Base-by-base conservation (phyloP, 1,284 basidiomycete genomes). In the Trametes polyzona region DNA sequence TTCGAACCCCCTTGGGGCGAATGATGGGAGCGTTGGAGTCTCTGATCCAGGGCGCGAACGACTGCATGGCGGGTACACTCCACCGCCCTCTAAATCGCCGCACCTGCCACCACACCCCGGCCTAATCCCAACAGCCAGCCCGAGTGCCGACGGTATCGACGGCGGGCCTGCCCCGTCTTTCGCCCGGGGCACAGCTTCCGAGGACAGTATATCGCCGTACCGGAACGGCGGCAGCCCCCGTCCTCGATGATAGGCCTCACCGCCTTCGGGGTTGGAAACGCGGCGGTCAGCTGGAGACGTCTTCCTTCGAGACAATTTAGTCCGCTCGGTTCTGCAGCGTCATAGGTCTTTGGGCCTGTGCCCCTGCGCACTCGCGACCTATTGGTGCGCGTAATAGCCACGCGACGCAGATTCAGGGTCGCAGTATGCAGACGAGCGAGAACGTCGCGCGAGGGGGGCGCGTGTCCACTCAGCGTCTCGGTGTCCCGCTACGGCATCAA, bases 141-240 rank as follows among this genome's bases (percentile, higher is more conserved):
- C 3, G 5, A 35, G n/a, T 19, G 24, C 19, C 33, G 26, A n/a
- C 33, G 23, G 46, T 47, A 37, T 32, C 47, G 19, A 14, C 37
- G 19, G 16, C 27, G 41, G 14, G 23, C 16, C 5, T 14, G 14
- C 19, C 26, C 17, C 17, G 21, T 16, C 19, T 9, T 29, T 12
- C 27, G 16, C 37, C 17, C 88, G 87, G 61, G 69, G 91, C 55
- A 78, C 80, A 26, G 75, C 92, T 41, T 83, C 84, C 26, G 81
- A 84, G 58, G 71, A 84, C 51, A 90, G 87, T 65, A 90, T 1
- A 82, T 91, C 55, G 91, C 88, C 6, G 78, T 90, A 47, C 90
- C 90, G 2, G 90, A n/a, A n/a, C 90, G 4, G 40, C 23, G 14
- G 74, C 73, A n/a, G n/a, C n/a, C n/a, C n/a, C n/a, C n/a, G n/a